Base-by-base conservation (phyloP, 768 basidiomycete genomes). In the Boletus vermiculosoides region DNA sequence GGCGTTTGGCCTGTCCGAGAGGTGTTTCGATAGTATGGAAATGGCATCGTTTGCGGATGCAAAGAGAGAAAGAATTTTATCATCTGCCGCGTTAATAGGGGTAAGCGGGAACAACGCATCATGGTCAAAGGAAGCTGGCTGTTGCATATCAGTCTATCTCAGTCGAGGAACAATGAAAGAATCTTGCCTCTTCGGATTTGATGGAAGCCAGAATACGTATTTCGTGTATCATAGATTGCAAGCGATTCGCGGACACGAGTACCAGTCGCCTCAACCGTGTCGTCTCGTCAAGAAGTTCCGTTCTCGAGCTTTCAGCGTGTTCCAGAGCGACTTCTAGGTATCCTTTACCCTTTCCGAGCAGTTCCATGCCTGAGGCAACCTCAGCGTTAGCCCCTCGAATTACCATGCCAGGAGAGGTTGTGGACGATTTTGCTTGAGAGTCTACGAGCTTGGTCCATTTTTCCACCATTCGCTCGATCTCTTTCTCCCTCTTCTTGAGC, bases 401-500 rank as follows among this genome's bases (percentile, higher is more conserved):
- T 44, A 69, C 61, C 67, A 81, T 63, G 22, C 88, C 87, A 53
- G 82, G 78, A 5, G 79, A 71, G 1, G 76, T 65, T 0, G 72
- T 61, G 13, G 76, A 74, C 6, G 86, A 72, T 68, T 86, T 89
- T 0, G 80, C 69, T 69, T 93, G 92, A 11, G 78, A 68, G 55
- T 92, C 90, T 6, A 82, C 73, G 18, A 93, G 68, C 66, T 85
- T 92, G 30, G 77, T 74, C 88, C 89, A 92, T 60, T 83, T 84
- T 48, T 93, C 91, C 28, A 81, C 61, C 67, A 88, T 84, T 18
- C 84, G 80, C 63, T 93, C 91, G 18, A 86, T 72, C 40, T 94
- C 91, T 61, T 86, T 87, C 62, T 94, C 92, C 64, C 82, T 83
- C 77, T 88, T 89, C 79, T 87, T 92, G 34, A 91, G 68, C 67